Percentiles rank a stretch among this genome's conserved stretches.
Conservation (phyloP, 2,329 filamentous ascomycete genomes). For the Fusarium kyushuense region DNA sequence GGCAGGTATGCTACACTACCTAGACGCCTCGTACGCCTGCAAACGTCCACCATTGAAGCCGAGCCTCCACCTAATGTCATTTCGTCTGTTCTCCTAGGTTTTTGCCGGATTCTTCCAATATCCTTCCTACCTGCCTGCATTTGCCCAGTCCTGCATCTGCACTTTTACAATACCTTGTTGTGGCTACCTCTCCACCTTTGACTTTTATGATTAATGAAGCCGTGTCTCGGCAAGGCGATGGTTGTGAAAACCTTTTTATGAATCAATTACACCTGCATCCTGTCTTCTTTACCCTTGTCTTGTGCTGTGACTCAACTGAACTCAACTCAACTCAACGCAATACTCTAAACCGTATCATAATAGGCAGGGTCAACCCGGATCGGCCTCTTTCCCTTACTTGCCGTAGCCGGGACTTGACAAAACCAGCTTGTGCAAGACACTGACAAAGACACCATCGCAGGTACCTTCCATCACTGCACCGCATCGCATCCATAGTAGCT, state of each 20-base stretch:
- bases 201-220: constrained; percentile 10
- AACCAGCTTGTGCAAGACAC: constrained; percentile 31
- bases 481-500: constrained; percentile 22
- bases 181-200: background rate
- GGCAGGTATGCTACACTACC: constrained; percentile 19
- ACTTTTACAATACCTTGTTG: constrained; percentile 17
- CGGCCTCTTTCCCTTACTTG: constrained; percentile 15
- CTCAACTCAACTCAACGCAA: no score
- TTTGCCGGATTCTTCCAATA: constrained; percentile 2
- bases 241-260: background rate
- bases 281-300: background rate
- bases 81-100: constrained; percentile 1
- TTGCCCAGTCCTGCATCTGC: constrained; percentile 17
- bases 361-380: constrained; percentile 27
- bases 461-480: constrained; percentile 14
- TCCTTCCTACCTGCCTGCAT: constrained; percentile 23
- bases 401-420: constrained; percentile 4
- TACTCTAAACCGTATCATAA: constrained; percentile 21
- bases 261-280: background rate
- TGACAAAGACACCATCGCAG: constrained; percentile 40
- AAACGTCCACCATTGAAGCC: constrained; percentile 22
- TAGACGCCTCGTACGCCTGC: constrained; percentile 39
- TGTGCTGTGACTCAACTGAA: background rate
- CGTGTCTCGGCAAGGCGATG: background rate
- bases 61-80: background rate